Base-by-base conservation (phyloP, 225 moss, liverwort and hornwort genomes). In the Sphagnum contortum region DNA sequence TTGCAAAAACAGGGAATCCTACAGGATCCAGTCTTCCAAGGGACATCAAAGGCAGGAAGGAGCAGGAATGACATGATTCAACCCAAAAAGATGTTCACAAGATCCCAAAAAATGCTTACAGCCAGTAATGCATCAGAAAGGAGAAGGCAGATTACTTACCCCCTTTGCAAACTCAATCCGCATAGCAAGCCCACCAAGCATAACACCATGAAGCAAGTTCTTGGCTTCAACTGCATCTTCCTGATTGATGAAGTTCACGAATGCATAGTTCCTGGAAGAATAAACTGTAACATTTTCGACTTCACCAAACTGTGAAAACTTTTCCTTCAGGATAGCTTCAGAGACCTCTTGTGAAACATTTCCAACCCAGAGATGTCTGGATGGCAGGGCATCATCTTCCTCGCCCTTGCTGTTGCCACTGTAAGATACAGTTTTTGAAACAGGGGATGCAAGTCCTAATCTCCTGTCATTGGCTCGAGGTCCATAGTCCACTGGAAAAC, bases 111-210 rank as follows among this genome's bases (percentile, higher is more conserved):
- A 29, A 29, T 29, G 29, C 29, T 29, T 29, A 29, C 29, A 29
- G 29, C 29, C 29, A 29, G 29, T 29, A 29, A 29, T 29, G 29
- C 29, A 29, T 29, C 29, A 61, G 47, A 14, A 45, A 61, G 47
- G 45, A 53, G 47, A 65, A 45, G 57, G 57, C 67, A 57, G 14
- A 53, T 14, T 64, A 52, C 62, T 70, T 75, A 85, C 84, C 77
- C 86, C 86, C 59, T 86, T 86, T 0, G 86, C 86, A 63, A 77
- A 86, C 75, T 86, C 86, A 55, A 86, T 86, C 6, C 82, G 79
- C 82, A 86, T 75, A 44, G 82, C 74, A 66, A 86, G 73, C 45
- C 86, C 82, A 57, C 86, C 79, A 53, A 86, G 72, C 49, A 45
- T 70, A 12, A 77, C 69, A 67, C 86, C 82, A 65, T 86, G 86